Base-by-base conservation (phyloP, 108 stramenopile species). In the Aurantiochytrium sp. region DNA sequence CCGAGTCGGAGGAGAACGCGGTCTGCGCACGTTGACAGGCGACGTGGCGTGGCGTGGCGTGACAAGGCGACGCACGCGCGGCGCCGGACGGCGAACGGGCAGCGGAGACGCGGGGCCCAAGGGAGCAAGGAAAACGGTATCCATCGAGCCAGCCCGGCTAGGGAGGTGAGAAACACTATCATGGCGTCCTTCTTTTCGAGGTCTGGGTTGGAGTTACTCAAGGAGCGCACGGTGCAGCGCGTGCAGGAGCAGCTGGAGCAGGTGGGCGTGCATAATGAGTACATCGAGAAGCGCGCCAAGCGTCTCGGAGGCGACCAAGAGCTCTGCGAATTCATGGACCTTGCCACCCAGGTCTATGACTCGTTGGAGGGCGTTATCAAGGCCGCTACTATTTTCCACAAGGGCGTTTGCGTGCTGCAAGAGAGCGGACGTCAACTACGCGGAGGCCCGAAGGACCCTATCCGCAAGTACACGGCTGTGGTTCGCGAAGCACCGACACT, bases 221-320 rank as follows among this genome's bases (percentile, higher is more conserved):
- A 83, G 4, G 49, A 83, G 76, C 45, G 51, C 49, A 53, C 76
- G n/a, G 45, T 83, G 51, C 76, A 83, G 76, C 76, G 76, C 76
- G 76, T 83, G 76, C 49, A 83, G 4, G 76, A 83, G 51, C 76
- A 83, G 76, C 51, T 83, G 76, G 76, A 83, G 76, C 45, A 83
- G 45, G 76, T 83, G 10, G 76, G 76, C 25, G 45, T 83, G 49
- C 76, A 53, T 16, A 83, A 53, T 23, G 49, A 83, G 76, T 83
- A 28, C 51, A 83, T 83, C 4, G 76, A 83, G 76, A 53, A 47
- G 49, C 45, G 51, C 49, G 76, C 51, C 49, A 83, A 83, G 28
- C 19, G 51, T 2, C 51, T 83, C 51, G 64, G 35, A 0, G 49
- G 49, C 4, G 76, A 83, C 51, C 49, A 83, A 23, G 51, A 53